Conservation (phyloP, 2,329 filamentous ascomycete genomes). For the Penicillium rolfsii region DNA sequence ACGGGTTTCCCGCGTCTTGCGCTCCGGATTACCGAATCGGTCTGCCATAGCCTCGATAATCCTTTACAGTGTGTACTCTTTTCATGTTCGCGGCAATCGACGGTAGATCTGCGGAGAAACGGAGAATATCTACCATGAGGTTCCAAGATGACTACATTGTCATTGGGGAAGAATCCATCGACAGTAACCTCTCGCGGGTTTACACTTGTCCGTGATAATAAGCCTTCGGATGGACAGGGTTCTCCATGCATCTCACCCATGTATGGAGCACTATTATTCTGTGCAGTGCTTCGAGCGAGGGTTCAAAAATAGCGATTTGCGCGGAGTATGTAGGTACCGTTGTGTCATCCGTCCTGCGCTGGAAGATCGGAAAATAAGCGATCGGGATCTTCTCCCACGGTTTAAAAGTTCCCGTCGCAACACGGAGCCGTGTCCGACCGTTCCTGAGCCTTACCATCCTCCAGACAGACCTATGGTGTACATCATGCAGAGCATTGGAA, state of each 20-base stretch:
- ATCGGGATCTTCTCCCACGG: constrained; percentile 9
- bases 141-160: no score
- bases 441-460: neutral
- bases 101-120: neutral
- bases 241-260: no score
- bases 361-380: neutral
- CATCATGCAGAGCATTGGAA: neutral
- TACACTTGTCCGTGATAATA: no score
- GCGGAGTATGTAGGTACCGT: no score
- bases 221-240: no score
- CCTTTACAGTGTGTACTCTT: neutral
- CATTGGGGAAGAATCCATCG: no score
- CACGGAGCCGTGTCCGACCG: constrained; percentile 14
- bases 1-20: constrained; percentile 17
- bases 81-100: neutral
- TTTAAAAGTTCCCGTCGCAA: constrained; percentile 2
- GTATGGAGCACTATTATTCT: no score
- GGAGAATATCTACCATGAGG: neutral
- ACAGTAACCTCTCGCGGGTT: no score
- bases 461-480: neutral
- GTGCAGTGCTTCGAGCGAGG: no score
- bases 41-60: constrained; percentile 4
- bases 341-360: neutral
- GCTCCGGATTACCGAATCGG: constrained; percentile 29
- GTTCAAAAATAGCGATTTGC: no score